Evolutionary conservation across 176 grass and related monocot species (phyloP), one percentile per base, ranked within the genome.

Genomic region (Musa beccarii): DNA sequence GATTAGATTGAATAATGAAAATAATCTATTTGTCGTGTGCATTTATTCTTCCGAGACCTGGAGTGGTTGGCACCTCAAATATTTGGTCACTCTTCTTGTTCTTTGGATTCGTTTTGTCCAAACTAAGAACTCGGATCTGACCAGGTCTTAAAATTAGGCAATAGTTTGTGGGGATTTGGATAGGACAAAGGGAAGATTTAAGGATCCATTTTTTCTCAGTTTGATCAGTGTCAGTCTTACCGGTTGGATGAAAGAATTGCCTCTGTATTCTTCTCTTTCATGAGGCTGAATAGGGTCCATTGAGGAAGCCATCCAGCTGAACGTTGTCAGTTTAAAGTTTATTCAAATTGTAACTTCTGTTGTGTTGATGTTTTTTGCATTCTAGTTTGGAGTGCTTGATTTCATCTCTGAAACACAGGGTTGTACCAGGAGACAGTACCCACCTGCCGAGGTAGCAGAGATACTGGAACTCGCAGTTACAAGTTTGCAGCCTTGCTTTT

Each of bases 401-500:
- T 75, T 28, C 73, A 8, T 49, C 53, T 54, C 77, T 75, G 55
- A 29, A 1, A 29, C 59, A 76, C 84, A 92, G 86, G 78, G 9
- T 1, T 84, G 85, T 73, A 79, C 83, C 2, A 83, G 81, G 20
- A 52, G 76, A 54, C 75, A 71, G 29, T 77, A 77, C 66, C 86
- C 83, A 0, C 81, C 73, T 54, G 79, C 81, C 1, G 75, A 77
- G 9, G 34, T 89, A 79, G 81, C 76, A 59, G 69, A 79, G 11
- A 84, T 92, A 64, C 61, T 92, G 86, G 86, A 92, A 68, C 51
- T n/a, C 24, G 84, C 63, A 74, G 65, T 61, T 19, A 19, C 63
- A 23, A 92, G 78, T 78, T 73, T 89, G 52, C 89, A 59, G 16
- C 89, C 89, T 57, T 79, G 67, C 34, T 82, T 79, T 77, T 75